phyloP scores from a whole-genome alignment of 2,329 filamentous ascomycete species.

The Claviceps sp. region DNA sequence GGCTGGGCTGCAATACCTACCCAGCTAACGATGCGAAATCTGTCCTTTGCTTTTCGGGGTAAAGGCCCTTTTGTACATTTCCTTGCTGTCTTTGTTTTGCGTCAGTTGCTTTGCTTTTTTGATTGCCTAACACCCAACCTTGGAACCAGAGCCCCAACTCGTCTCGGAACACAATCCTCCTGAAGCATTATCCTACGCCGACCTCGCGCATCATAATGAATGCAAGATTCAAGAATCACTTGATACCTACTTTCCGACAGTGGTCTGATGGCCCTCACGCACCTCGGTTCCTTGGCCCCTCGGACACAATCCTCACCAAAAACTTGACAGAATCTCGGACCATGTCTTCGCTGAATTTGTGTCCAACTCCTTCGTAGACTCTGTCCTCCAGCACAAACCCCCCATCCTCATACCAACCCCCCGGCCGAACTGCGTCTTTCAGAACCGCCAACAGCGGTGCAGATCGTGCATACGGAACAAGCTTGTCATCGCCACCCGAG shows the following conservation, averaged over 20 bases:
- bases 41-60: neutral
- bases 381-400: constrained; percentile 48
- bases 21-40: neutral
- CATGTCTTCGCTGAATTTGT: constrained; percentile 58
- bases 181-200: too few relatives aligned
- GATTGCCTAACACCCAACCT: too few relatives aligned
- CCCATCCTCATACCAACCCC: constrained; percentile 40
- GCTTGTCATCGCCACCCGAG: constrained; percentile 52
- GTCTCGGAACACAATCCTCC: too few relatives aligned
- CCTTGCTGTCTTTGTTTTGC: neutral
- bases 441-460: constrained; percentile 50
- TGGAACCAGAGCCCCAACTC: too few relatives aligned
- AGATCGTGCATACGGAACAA: constrained; percentile 55
- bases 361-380: constrained; percentile 54
- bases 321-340: constrained; percentile 51
- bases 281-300: constrained; percentile 15
- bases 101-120: neutral
- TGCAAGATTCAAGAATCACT: too few relatives aligned
- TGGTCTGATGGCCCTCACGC: neutral
- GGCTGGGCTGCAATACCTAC: constrained; percentile 25
- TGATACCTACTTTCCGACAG: too few relatives aligned
- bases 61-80: neutral
- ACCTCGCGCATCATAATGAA: too few relatives aligned
- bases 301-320: constrained; percentile 34
- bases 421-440: constrained; percentile 31